A percentile compares a stretch with the other conserved stretches of the same genome.
Conservation (phyloP, 495 filamentous ascomycete species). For the Trichocladium uniseriatum region DNA sequence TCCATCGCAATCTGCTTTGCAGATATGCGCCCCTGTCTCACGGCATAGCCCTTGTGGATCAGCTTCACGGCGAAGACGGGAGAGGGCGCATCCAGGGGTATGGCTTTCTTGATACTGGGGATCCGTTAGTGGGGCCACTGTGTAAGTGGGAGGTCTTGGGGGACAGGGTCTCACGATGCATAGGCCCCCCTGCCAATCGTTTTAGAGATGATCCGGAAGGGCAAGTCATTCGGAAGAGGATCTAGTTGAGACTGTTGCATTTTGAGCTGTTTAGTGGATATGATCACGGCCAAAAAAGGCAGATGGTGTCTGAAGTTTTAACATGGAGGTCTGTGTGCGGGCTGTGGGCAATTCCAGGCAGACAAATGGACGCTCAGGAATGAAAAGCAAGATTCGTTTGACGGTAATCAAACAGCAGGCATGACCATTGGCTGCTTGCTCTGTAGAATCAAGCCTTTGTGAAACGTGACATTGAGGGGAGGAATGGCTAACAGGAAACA, state of each 20-base stretch:
- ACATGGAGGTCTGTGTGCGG: neutral
- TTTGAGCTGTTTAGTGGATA: conserved; percentile 15
- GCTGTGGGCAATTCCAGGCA: neutral
- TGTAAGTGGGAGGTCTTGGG: conserved; percentile 4
- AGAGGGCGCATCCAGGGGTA: conserved; percentile 53
- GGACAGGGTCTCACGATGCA: conserved; percentile 70
- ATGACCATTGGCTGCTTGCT: neutral
- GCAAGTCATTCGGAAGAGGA: conserved; percentile 74
- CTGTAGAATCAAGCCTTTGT: neutral
- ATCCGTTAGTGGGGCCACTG: conserved; percentile 13
- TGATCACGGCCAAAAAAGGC: neutral
- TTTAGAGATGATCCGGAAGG: conserved; percentile 89
- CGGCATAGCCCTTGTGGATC: conserved; percentile 92
- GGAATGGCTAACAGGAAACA: neutral
- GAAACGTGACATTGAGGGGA: neutral
- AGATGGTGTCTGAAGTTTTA: neutral
- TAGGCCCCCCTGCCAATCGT: conserved; percentile 96
- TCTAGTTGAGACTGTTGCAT: conserved; percentile 76
- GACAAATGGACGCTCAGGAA: neutral
- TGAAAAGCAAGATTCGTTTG: neutral
- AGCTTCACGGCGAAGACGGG: conserved; percentile 96
- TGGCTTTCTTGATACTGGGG: conserved; percentile 85
- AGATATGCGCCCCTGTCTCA: conserved; percentile 77
- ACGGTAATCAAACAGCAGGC: neutral
- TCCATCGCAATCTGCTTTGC: conserved; percentile 83